Base-by-base conservation (phyloP, 1,139 yeast genomes). In the Geotrichum phurueaensis region DNA sequence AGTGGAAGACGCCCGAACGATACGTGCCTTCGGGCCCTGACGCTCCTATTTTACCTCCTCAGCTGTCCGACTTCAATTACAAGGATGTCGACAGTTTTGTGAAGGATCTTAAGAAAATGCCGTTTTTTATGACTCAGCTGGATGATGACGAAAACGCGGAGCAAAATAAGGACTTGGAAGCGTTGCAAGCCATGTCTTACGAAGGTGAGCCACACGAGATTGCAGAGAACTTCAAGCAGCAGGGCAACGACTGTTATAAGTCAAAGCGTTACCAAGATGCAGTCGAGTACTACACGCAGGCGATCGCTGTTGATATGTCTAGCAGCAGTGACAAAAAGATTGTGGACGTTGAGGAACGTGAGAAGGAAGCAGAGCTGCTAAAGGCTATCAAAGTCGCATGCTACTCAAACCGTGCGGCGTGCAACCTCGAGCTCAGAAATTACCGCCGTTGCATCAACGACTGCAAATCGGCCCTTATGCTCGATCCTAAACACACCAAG, bases 131-230 rank as follows among this genome's bases (percentile, higher is more conserved):
- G 99, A 91, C 94, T 9, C 82, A 88, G 68, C 75, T 91, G 33
- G 96, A 84, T 50, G 81, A 84, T 6, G 89, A 87, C 69, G 94
- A 89, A 9, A 87, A 84, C 10, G 89, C 87, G 47, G 95, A 92
- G 45, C 7, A 10, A 39, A 90, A 89, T 69, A 71, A 79, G 5
- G 86, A 84, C 59, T 75, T 95, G 25, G 98, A 94, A 70, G 99
- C 99, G 0, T 79, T 94, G 64, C 86, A 85, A 70, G 94, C 97
- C 13, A 78, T 95, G 69, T 97, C 96, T 0, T 92, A 89, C 70
- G 99, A 94, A 57, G 99, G 99, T 45, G 96, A 90, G 64, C 97
- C 98, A 0, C 85, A 87, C 68, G 99, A 94, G 69, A 78, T 92
- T 54, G 98, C 98, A 1, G 81, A 83, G 36, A 91, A 91, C 70